phyloP scores from a whole-genome alignment of 129 eudicot genomes.

The Flaveria brownii region DNA sequence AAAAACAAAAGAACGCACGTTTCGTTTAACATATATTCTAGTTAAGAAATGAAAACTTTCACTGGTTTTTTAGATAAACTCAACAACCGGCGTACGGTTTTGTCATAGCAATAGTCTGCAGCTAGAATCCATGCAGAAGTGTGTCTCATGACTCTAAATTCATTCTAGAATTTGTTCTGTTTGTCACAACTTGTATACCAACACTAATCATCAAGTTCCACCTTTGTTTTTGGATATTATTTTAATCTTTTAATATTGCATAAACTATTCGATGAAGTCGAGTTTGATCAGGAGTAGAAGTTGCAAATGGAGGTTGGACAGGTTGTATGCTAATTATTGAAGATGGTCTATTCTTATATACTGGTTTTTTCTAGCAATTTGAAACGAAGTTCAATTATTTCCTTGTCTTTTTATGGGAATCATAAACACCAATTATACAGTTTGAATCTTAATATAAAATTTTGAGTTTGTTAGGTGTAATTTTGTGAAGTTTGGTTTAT shows the following conservation, averaged over 20 bases:
- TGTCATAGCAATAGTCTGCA: constrained; percentile 8
- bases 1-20: constrained; percentile 17
- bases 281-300: constrained; percentile 20
- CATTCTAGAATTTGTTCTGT: constrained; percentile 23
- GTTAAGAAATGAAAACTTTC: constrained; percentile 7
- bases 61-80: not conserved
- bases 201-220: constrained; percentile 33
- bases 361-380: constrained; percentile 5
- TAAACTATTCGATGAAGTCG: constrained; percentile 18
- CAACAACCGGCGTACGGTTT: constrained; percentile 1
- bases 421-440: constrained; percentile 25
- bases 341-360: constrained; percentile 14
- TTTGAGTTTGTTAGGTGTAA: constrained; percentile 29
- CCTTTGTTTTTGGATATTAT: constrained; percentile 7
- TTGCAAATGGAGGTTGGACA: constrained; percentile 28
- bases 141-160: constrained; percentile 25
- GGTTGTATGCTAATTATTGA: constrained; percentile 41
- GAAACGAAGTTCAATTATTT: constrained; percentile 4
- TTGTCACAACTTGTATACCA: constrained; percentile 34
- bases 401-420: constrained; percentile 28
- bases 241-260: not conserved
- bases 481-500: constrained; percentile 32
- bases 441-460: constrained; percentile 17
- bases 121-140: constrained; percentile 24
- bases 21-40: constrained; percentile 16